A percentile compares a stretch with the other conserved stretches of the same genome.
These are phyloP conservation scores for Mariannaea sp. DNA, from an alignment of 2,329 filamentous ascomycete species.

Conservation along the genomic window DNA sequence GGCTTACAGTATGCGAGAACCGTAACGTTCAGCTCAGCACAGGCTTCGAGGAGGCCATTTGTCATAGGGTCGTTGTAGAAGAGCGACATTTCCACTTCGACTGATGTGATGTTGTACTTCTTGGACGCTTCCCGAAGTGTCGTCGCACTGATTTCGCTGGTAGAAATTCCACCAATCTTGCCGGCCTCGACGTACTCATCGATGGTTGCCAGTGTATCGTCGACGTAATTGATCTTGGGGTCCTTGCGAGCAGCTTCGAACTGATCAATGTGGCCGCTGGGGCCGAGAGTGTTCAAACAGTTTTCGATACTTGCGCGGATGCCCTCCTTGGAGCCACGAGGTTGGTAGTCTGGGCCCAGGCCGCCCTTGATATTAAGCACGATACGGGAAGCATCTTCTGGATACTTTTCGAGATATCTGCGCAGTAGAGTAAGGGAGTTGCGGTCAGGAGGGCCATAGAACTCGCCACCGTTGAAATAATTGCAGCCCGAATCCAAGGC, in stretches of 20 bases:
- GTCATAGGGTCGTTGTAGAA: slow-evolving; percentile 49
- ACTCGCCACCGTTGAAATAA: slow-evolving; percentile 64
- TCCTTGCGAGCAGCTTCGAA: slow-evolving; percentile 64
- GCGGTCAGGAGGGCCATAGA: slow-evolving; percentile 61
- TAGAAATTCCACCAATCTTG: slow-evolving; percentile 53
- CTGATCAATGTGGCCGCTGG: slow-evolving; percentile 55
- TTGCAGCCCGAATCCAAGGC: slow-evolving; percentile 48
- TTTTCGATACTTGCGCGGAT: slow-evolving; percentile 61
- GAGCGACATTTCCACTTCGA: slow-evolving; percentile 57
- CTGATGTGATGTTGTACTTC: slow-evolving; percentile 47
- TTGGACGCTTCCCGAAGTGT: slow-evolving; percentile 52
- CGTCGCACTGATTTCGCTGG: slow-evolving; percentile 51
- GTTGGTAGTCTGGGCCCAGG: slow-evolving; percentile 41
- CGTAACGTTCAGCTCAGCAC: slow-evolving; percentile 66
- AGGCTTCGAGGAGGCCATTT: slow-evolving; percentile 56
- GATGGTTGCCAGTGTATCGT: slow-evolving; percentile 48
- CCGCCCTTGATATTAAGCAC: slow-evolving; percentile 66
- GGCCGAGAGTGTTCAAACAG: slow-evolving; percentile 49
- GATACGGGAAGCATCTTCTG: slow-evolving; percentile 63
- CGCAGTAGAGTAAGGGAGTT: slow-evolving; percentile 63
- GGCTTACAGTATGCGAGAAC: slow-evolving; percentile 65
- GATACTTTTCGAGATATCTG: slow-evolving; percentile 63
- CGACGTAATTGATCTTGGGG: slow-evolving; percentile 52
- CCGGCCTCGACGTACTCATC: slow-evolving; percentile 53
- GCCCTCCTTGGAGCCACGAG: slow-evolving; percentile 56